Evolutionary conservation across 768 basidiomycete species (phyloP).

Genomic region (Rhodotorula kratochvilovae): DNA sequence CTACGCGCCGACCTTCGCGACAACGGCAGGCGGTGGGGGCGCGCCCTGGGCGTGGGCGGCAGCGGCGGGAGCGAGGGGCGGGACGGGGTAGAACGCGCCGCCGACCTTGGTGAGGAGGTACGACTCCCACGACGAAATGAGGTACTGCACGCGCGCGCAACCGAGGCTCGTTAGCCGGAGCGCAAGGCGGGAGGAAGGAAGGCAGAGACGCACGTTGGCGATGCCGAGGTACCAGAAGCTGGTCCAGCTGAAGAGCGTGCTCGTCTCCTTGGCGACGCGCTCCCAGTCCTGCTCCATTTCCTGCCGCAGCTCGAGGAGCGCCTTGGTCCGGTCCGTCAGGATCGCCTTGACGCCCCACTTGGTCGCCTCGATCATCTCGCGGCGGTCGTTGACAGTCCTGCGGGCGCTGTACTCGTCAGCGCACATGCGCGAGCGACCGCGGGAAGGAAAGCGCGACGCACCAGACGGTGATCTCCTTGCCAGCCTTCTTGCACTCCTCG

Average conservation of each 20-base stretch:
- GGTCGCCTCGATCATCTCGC: conserved; percentile 49
- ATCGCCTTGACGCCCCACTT: conserved; percentile 72
- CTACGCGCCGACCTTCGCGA: conserved; percentile 1
- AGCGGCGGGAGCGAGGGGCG: not conserved
- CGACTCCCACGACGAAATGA: conserved; percentile 30
- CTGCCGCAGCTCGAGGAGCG: conserved; percentile 39
- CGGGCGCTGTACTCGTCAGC: conserved; percentile 65
- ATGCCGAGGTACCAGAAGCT: conserved; percentile 24
- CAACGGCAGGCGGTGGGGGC: not conserved
- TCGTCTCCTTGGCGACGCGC: conserved; percentile 30
- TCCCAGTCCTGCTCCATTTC: conserved; percentile 39
- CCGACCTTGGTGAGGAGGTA: conserved; percentile 29
- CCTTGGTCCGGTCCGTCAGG: conserved; percentile 59
- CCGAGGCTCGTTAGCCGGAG: not conserved
- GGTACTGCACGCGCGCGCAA: not conserved
- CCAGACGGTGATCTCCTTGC: conserved; percentile 27
- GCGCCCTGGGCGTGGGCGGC: not conserved
- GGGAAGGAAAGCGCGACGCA: not conserved
- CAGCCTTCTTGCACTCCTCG: conserved; percentile 63
- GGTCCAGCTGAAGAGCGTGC: conserved; percentile 18
- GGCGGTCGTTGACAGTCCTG: conserved; percentile 76
- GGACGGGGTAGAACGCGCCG: conserved; percentile 13
- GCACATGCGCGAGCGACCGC: no score
- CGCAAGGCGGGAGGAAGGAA: not conserved
- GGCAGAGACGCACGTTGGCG: conserved; percentile 21